These are phyloP conservation scores for Knufia petricola DNA, from an alignment of 2,329 filamentous ascomycete genomes.

Conservation along the genomic window DNA sequence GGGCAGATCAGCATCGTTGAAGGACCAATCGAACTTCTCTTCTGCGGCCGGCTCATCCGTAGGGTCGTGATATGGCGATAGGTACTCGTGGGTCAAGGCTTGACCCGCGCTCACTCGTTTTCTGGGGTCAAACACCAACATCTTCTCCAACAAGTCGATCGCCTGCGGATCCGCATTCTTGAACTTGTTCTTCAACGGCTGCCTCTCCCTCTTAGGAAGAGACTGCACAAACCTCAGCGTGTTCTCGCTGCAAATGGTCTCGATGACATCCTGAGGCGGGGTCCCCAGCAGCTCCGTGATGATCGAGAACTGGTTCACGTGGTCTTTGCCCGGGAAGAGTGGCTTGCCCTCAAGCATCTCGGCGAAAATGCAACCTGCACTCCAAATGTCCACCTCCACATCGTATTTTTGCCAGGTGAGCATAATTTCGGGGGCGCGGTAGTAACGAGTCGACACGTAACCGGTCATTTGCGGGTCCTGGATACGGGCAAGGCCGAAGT, in stretches of 20 bases:
- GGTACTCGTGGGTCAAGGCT: constrained; percentile 83
- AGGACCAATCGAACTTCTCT: constrained; percentile 99
- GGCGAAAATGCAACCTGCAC: constrained; percentile 95
- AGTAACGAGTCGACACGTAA: constrained; percentile 97
- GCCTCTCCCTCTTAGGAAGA: constrained; percentile 84
- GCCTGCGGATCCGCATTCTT: constrained; percentile 89
- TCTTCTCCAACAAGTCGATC: constrained; percentile 85
- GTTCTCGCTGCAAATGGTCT: constrained; percentile 97
- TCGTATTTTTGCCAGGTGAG: constrained; percentile 99
- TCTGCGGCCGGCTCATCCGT: constrained; percentile 91
- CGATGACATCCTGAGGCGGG: constrained; percentile 94
- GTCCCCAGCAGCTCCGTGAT: constrained; percentile 96
- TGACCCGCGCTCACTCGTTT: constrained; percentile 82
- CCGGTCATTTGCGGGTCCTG: constrained; percentile 99
- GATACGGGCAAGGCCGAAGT: constrained; percentile 93
- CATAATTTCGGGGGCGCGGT: constrained; percentile 98
- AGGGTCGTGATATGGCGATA: constrained; percentile 92
- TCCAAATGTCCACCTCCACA: constrained; percentile 98
- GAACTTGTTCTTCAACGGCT: constrained; percentile 80
- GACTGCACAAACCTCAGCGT: constrained; percentile 96
- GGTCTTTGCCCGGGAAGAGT: constrained; percentile 95
- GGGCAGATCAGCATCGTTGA: constrained; percentile 93
- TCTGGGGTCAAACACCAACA: constrained; percentile 98
- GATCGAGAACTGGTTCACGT: constrained; percentile 99
- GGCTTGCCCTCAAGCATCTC: constrained; percentile 99